These are phyloP conservation scores for Dothideomycetidae sp. DNA, from an alignment of 2,329 filamentous ascomycete genomes.

Conservation along the genomic window DNA sequence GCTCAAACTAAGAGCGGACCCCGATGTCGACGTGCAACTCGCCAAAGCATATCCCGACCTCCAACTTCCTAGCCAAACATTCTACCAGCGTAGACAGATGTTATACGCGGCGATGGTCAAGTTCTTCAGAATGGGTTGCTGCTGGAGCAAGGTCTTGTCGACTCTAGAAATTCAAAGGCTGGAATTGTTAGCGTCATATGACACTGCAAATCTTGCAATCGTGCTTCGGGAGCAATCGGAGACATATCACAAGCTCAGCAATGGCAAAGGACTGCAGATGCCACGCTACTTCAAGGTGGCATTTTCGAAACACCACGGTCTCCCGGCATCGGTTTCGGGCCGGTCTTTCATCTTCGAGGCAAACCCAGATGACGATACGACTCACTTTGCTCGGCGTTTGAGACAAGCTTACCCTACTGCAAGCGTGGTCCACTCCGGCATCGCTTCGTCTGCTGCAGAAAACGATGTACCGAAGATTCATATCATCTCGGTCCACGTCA, in stretches of 20 bases:
- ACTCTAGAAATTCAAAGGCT: slow-evolving; percentile 61
- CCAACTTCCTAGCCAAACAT: slow-evolving; percentile 64
- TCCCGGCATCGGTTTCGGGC: slow-evolving; percentile 65
- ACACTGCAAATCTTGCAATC: slow-evolving; percentile 47
- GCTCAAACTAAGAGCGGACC: slow-evolving; percentile 61
- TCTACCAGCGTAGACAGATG: slow-evolving; percentile 84
- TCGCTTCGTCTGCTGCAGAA: slow-evolving; percentile 2
- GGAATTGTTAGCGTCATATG: slow-evolving; percentile 5
- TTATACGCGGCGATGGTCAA: slow-evolving; percentile 93
- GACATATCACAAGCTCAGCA: slow-evolving; percentile 7
- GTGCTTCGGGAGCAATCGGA: slow-evolving; percentile 7
- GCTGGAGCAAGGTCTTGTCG: slow-evolving; percentile 75
- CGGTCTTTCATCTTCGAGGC: slow-evolving; percentile 91
- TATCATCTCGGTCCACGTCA: slow-evolving; percentile 52
- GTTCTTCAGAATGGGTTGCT: slow-evolving; percentile 84
- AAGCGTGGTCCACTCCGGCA: slow-evolving; percentile 6
- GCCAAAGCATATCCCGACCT: slow-evolving; percentile 39
- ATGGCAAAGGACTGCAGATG: slow-evolving; percentile 75
- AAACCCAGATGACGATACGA: slow-evolving; percentile 57
- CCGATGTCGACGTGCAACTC: slow-evolving; percentile 44
- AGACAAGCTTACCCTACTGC: slow-evolving; percentile 64
- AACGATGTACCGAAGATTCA: slow-evolving; percentile 8
- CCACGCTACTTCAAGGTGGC: slow-evolving; percentile 84
- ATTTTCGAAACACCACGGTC: slow-evolving; percentile 70
- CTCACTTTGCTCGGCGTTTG: slow-evolving; percentile 78